phyloP scores from a whole-genome alignment of 768 basidiomycete species.

The Termitomyces sp. region DNA sequence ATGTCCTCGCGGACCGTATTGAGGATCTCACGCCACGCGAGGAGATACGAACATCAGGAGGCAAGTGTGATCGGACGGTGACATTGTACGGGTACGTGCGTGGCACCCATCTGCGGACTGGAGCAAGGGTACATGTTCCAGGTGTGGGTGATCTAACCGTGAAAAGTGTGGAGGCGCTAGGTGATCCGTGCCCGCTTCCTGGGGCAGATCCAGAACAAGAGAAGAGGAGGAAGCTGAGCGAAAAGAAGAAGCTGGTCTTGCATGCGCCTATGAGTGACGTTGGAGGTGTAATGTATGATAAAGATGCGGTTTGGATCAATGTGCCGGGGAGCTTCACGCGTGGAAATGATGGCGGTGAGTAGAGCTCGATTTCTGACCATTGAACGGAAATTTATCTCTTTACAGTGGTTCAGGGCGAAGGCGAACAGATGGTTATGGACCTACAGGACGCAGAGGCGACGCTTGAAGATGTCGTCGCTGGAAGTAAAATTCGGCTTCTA shows the following conservation, averaged over 20 bases:
- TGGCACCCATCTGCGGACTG: conserved; percentile 75
- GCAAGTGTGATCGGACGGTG: conserved; percentile 90
- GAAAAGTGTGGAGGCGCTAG: conserved; percentile 64
- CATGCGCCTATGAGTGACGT: conserved; percentile 99
- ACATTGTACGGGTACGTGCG: conserved; percentile 94
- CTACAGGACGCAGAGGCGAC: conserved; percentile 83
- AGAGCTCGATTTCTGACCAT: not conserved
- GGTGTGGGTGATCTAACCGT: conserved; percentile 90
- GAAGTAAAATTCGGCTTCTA: conserved; percentile 79
- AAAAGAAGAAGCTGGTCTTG: conserved; percentile 87
- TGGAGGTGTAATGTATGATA: conserved; percentile 95
- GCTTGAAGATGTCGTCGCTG: conserved; percentile 77
- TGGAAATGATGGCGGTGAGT: conserved; percentile 60
- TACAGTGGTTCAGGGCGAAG: conserved; percentile 80
- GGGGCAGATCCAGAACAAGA: conserved; percentile 92
- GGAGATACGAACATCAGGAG: conserved; percentile 65
- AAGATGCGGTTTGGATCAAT: conserved; percentile 97
- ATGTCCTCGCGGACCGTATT: conserved; percentile 89
- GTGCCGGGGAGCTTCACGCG: conserved; percentile 92
- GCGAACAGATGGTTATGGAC: conserved; percentile 97
- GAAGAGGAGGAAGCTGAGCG: conserved; percentile 86
- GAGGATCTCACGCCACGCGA: conserved; percentile 94
- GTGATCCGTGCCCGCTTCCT: conserved; percentile 96
- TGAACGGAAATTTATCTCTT: not conserved
- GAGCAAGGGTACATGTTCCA: conserved; percentile 87